Percentiles rank a stretch among this genome's conserved stretches.
phyloP scores from a whole-genome alignment of 768 basidiomycete genomes.

The Trametes sanguinea region DNA sequence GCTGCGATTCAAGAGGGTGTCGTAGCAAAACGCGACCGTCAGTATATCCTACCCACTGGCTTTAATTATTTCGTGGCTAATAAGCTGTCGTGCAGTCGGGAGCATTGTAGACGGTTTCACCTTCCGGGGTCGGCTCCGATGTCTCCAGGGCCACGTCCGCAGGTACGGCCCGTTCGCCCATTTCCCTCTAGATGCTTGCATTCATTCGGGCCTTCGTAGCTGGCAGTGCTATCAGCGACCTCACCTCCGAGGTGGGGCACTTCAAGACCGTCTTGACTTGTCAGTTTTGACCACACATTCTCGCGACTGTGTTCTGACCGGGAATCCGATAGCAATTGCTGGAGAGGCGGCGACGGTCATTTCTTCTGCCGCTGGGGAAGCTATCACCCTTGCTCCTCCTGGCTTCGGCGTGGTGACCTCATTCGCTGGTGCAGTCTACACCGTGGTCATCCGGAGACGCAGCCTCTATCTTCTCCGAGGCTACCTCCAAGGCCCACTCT shows the following conservation, averaged over 20 bases:
- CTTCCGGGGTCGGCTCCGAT: conserved; percentile 37
- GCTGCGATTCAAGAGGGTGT: too few species aligned
- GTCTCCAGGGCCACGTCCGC: conserved; percentile 31
- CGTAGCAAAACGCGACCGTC: too few species aligned
- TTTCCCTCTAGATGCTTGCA: not conserved
- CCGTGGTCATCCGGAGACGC: conserved; percentile 45
- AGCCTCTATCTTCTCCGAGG: conserved; percentile 30
- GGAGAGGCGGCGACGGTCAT: conserved; percentile 55
- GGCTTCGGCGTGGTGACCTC: conserved; percentile 46
- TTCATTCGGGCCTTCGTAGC: conserved; percentile 25
- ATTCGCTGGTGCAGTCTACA: conserved; percentile 55
- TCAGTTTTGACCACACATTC: not conserved
- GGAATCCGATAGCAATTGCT: conserved; percentile 45
- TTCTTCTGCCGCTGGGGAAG: conserved; percentile 58
- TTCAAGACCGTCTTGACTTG: not conserved
- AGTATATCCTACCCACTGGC: too few species aligned
- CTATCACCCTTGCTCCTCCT: conserved; percentile 57
- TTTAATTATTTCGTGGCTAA: too few species aligned
- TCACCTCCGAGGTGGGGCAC: conserved; percentile 27
- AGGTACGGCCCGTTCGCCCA: conserved; percentile 5
- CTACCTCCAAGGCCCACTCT: not conserved
- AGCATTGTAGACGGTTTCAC: conserved; percentile 43
- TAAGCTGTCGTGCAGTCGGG: conserved; percentile 28
- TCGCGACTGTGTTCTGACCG: too few species aligned
- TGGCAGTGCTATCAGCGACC: conserved; percentile 41